phyloP scores from a whole-genome alignment of 2,329 filamentous ascomycete genomes.

The Phialemoniopsis sp. region DNA sequence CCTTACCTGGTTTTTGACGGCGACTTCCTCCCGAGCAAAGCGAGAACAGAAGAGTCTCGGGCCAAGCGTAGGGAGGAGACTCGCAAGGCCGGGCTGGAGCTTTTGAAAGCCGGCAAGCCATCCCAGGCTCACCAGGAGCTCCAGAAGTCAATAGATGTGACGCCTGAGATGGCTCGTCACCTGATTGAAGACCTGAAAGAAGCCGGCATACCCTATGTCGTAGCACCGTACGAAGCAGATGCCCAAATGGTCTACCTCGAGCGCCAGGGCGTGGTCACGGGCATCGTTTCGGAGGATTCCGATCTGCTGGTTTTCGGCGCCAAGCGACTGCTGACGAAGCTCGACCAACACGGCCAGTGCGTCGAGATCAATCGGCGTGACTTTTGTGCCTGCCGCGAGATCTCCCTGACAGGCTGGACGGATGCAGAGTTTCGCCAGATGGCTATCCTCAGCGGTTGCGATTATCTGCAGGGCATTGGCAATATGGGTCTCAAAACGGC shows the following conservation, averaged over 20 bases:
- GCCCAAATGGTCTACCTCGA: conserved; percentile 96
- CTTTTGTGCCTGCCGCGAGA: conserved; percentile 82
- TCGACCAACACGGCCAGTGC: conserved; percentile 90
- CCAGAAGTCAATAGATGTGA: conserved; percentile 94
- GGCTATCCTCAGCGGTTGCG: conserved; percentile 95
- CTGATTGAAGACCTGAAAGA: conserved; percentile 90
- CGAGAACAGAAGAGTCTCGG: conserved; percentile 75
- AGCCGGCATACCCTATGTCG: conserved; percentile 76
- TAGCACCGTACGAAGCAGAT: conserved; percentile 96
- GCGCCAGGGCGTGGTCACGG: conserved; percentile 74
- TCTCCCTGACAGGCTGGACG: conserved; percentile 88
- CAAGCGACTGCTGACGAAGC: conserved; percentile 83
- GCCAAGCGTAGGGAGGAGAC: conserved; percentile 73
- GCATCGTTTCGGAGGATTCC: conserved; percentile 93
- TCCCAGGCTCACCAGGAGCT: conserved; percentile 80
- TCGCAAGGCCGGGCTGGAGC: conserved; percentile 69
- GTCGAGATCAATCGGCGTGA: conserved; percentile 86
- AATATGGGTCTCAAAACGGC: conserved; percentile 91
- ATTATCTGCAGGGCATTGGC: conserved; percentile 84
- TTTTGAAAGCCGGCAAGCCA: conserved; percentile 76
- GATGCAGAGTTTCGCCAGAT: conserved; percentile 89
- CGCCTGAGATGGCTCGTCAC: conserved; percentile 88
- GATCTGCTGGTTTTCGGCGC: conserved; percentile 94
- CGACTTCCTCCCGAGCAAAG: conserved; percentile 91
- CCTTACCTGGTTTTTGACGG: conserved; percentile 97